Percentiles rank a stretch among this genome's conserved stretches.
These are phyloP conservation scores for Phytophthora megakarya DNA, from an alignment of 352 stramenopile species.

Conservation along the genomic window DNA sequence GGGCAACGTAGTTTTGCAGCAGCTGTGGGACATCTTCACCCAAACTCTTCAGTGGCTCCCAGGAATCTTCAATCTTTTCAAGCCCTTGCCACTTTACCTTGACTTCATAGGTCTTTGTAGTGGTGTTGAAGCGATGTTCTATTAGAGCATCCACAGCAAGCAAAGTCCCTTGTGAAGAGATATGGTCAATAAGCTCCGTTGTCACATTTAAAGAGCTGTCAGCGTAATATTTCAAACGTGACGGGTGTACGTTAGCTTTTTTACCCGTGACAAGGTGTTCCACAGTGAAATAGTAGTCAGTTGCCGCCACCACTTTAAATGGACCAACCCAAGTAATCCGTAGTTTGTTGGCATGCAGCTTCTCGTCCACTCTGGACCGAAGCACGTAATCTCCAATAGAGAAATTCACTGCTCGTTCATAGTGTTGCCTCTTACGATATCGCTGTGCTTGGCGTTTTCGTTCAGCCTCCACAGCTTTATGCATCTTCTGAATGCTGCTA, in stretches of 20 bases:
- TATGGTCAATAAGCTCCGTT: not conserved
- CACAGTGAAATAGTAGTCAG: constrained; percentile 7
- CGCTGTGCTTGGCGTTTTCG: not conserved
- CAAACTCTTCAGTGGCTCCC: not conserved
- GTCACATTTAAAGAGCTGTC: not conserved
- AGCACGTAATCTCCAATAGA: not conserved
- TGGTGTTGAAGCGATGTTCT: not conserved
- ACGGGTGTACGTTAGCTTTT: not conserved
- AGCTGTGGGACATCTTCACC: not conserved
- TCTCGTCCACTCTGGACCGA: not conserved
- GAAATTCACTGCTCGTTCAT: not conserved
- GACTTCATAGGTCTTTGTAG: not conserved
- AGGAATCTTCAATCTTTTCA: not conserved
- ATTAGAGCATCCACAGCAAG: not conserved
- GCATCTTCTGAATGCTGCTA: not conserved
- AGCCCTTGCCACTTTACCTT: not conserved
- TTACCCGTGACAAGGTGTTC: constrained; percentile 4
- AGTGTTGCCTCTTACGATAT: not conserved
- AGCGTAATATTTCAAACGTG: constrained; percentile 7
- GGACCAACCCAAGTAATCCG: not conserved
- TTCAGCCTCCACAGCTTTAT: not conserved
- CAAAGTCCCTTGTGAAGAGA: not conserved
- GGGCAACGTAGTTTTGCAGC: not conserved
- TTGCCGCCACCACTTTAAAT: not conserved
- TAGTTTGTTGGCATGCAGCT: not conserved